Base-by-base conservation (phyloP, 805 yeast species). In the Kazachstania bromeliacearum region DNA sequence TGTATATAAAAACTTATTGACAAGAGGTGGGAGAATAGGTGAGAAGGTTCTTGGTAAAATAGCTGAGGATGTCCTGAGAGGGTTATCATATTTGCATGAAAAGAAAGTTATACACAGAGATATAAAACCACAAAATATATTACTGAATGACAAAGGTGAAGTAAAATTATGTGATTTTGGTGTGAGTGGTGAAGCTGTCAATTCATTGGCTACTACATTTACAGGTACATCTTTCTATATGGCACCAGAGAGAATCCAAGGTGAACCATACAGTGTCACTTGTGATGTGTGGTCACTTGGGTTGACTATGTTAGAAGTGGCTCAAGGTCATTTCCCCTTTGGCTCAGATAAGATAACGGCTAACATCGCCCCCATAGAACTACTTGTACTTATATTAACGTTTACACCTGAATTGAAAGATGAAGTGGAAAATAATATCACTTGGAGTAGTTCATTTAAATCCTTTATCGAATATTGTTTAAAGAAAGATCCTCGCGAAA, bases 171-270 rank as follows among this genome's bases (percentile, higher is more conserved):
- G 97, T 62, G 98, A 92, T 62, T 92, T 92, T 64, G 98, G 98
- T 15, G 98, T 92, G 19, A 80, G 94, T 53, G 98, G 98, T 8
- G 96, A 85, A 53, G 95, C 92, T 14, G 95, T 89, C 22, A 82
- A 92, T 58, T 85, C 96, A 0, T 66, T 92, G 32, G 97, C 97
- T 1, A 85, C 95, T 1, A 92, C 98, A 0, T 92, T 88, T 54
- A 92, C 96, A 0, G 98, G 98, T 2, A 92, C 98, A 0, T 88
- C 95, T 8, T 89, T 85, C 56, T 92, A 92, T 59, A 92, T 92
- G 98, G 97, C 98, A 0, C 98, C 98, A 0, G 98, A 92, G 59
- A 71, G 98, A 48, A 89, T 92, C 35, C 84, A 84, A 64, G 96
- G 96, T 20, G 89, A 85, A 53, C 92, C 96, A 1, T 92, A 92